Evolutionary conservation across 148 eudicot species (phyloP), one percentile per base, ranked within the genome.

Genomic region (Rhododendron simsii): DNA sequence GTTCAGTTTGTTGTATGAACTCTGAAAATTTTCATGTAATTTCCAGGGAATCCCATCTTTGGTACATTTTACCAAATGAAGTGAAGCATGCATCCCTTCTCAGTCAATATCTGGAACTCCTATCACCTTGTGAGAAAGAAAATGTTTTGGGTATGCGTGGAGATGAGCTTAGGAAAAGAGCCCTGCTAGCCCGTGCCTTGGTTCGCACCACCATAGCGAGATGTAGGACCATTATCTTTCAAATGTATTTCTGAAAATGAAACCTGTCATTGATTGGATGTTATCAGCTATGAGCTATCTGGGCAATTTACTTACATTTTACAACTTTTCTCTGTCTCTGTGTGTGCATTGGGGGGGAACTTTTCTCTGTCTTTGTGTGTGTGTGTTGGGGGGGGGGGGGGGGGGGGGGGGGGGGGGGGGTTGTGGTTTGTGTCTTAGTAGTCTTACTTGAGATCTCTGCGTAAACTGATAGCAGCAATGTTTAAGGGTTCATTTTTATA

Each of bases 171-270:
- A 88, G 86, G 87, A 95, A 95, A 85, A 91, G 91, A 74, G 96
- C 99, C 28, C 67, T 96, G 57, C 87, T 95, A 35, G 96, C 99
- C 67, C 98, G 98, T 78, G 91, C 92, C 44, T 86, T 96, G 81
- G 96, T 95, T 87, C 98, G 99, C 77, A 91, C 99, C n/a, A 95
- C 98, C 63, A 94, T 96, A 81, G 94, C 97, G 30, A 95, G 93
- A 95, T 96, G 99, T 96, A 88, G 23, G 94, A 79, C 12, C 84
- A 16, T 81, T 83, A 82, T 65, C 33, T 14, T 74, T 39, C 10
- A 20, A 0, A 18, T 33, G 61, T 37, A 35, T 11, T 82, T 59
- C 5, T 20, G 9, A 18, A 37, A 39, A 4, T 63, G n/a, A 41
- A 82, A 82, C 35, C 41, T 41, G 20, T n/a, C 14, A 37, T 39